Evolutionary conservation across 352 stramenopile species (phyloP), one percentile per base, ranked within the genome.

Genomic region (Phytophthora foliorum): DNA sequence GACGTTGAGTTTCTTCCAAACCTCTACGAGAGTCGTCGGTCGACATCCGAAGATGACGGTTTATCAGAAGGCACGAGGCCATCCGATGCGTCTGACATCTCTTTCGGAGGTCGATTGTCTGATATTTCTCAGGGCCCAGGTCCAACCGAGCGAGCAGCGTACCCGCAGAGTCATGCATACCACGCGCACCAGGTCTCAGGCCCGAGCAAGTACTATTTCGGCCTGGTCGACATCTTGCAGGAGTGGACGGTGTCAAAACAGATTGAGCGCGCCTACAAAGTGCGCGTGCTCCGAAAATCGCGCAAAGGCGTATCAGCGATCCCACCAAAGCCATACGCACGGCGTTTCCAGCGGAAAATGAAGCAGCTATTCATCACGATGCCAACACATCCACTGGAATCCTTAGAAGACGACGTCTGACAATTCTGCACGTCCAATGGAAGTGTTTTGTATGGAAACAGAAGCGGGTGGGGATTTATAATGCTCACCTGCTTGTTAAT

Each of bases 211-310:
- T 97, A 97, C 57, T 97, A 96, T 82, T 88, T 97, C 50, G 92
- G 92, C 0, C 70, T 97, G 5, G 94, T 97, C 2, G 92, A 97
- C 57, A 91, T 97, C 13, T 68, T 97, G 44, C 92, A 97, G 74
- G 77, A 89, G 59, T 97, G 89, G 89, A 97, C 88, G 6, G 57
- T 94, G 0, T 36, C 63, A 0, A 97, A 97, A 60, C 82, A 90
- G 39, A 53, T 76, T 5, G 92, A 97, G 69, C 85, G 86, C 49
- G 69, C 84, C 13, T 95, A 95, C 69, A 97, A 97, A 49, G 85
- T 95, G 24, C 75, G 86, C 45, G 74, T 97, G 29, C 74, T 96
- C 3, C 83, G 82, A 13, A 94, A 95, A 42, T 81, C 82, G 0
- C 52, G 67, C 0, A 83, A 86, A n/a, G 89, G 89, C 2, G 71